A percentile compares a stretch with the other conserved stretches of the same genome.
These are phyloP conservation scores for Penicillium carneum DNA, from an alignment of 2,329 filamentous ascomycete species.

Conservation along the genomic window DNA sequence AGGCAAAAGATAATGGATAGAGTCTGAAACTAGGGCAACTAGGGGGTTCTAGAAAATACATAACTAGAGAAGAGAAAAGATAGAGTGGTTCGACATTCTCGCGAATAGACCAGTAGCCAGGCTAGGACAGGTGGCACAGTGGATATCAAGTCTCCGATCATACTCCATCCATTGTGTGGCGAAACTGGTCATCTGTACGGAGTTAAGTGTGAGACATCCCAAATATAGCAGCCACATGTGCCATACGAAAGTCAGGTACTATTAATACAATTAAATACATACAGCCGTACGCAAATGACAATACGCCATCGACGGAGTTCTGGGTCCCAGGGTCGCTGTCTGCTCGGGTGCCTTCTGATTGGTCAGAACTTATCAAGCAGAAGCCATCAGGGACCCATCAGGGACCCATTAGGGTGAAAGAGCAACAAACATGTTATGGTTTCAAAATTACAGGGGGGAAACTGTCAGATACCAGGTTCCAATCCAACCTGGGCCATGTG, in stretches of 20 bases:
- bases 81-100: conserved; percentile 13
- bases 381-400: neutral
- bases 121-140: conserved; percentile 7
- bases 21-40: conserved; percentile 16
- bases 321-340: neutral
- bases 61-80: too few relatives aligned
- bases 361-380: neutral
- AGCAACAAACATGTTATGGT: conserved; percentile 13
- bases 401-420: conserved; percentile 16
- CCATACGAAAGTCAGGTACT: neutral
- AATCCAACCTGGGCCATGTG: neutral
- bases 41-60: too few relatives aligned
- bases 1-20: neutral
- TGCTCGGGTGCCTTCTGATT: conserved; percentile 3
- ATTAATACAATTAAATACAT: conserved; percentile 8
- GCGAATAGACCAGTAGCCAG: conserved; percentile 1
- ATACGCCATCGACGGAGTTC: conserved; percentile 12
- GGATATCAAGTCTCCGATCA: conserved; percentile 13
- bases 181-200: conserved; percentile 14
- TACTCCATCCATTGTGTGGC: conserved; percentile 7
- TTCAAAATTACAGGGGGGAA: conserved; percentile 8
- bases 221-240: conserved; percentile 16
- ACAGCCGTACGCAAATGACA: neutral
- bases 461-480: neutral
- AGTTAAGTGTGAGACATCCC: conserved; percentile 20